phyloP scores from a whole-genome alignment of 2,329 filamentous ascomycete genomes.

The Sclerotinia subarctica region DNA sequence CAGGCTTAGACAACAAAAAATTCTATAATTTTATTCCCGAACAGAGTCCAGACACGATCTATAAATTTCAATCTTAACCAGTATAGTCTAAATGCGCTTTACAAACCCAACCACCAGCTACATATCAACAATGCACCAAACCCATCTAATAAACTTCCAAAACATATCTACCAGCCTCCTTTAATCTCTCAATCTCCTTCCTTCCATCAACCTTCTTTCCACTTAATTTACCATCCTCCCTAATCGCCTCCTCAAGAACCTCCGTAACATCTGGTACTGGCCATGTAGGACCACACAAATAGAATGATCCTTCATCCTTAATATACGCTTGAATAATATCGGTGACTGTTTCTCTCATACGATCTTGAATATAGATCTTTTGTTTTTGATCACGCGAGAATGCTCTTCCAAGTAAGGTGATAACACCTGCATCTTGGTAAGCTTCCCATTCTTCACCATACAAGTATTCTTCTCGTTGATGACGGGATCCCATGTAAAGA shows the following conservation, averaged over 20 bases:
- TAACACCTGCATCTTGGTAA: slow-evolving; percentile 90
- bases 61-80: slow-evolving; percentile 5
- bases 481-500: slow-evolving; percentile 92
- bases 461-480: slow-evolving; percentile 97
- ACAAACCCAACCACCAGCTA: background rate
- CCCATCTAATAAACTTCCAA: slow-evolving; percentile 79
- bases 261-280: slow-evolving; percentile 94
- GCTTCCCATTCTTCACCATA: slow-evolving; percentile 99
- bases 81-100: background rate
- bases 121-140: background rate
- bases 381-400: slow-evolving; percentile 96
- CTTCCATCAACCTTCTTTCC: slow-evolving; percentile 79
- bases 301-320: slow-evolving; percentile 85
- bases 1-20: background rate
- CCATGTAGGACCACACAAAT: slow-evolving; percentile 97
- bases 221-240: slow-evolving; percentile 63
- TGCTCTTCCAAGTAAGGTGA: slow-evolving; percentile 87
- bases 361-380: slow-evolving; percentile 99
- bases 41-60: background rate
- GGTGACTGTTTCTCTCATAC: slow-evolving; percentile 83
- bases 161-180: slow-evolving; percentile 92
- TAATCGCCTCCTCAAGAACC: slow-evolving; percentile 90
- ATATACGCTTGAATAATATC: slow-evolving; percentile 87
- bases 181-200: slow-evolving; percentile 95
- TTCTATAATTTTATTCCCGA: background rate